Evolutionary conservation across 352 stramenopile species (phyloP), one percentile per base, ranked within the genome.

Genomic region (Pythium myriotylum): DNA sequence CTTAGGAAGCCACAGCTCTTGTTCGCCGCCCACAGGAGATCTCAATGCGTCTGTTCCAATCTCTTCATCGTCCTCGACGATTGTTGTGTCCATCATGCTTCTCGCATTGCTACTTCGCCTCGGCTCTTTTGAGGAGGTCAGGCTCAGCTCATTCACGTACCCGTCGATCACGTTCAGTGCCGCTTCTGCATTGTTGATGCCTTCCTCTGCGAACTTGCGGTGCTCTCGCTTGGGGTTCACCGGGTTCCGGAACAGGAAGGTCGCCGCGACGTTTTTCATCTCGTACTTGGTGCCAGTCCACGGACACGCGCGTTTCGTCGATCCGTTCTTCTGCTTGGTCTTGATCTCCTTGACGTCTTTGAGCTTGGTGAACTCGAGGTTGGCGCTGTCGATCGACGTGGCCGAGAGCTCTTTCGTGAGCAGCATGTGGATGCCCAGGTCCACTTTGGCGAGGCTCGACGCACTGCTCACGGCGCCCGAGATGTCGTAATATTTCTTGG

Each of bases 211-310:
- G 16, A 78, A 51, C n/a, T 87, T 56, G n/a, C 74, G 77, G 0
- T 84, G 58, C 54, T 81, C 74, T 0, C 83, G 76, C 19, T 78
- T 48, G 0, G 75, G 74, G 14, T 87, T 87, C 24, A 86, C 70
- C 12, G 77, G 63, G 0, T 74, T 76, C 13, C 83, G 72, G 32
- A 90, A 88, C 26, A 84, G 65, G 13, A 82, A 79, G 23, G 79
- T 59, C 40, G 86, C 77, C 0, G 71, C 67, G 26, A 92, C 81
- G 46, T 90, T 86, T 51, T 84, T 74, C 77, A 92, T 92, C 46
- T 78, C 78, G 74, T 92, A 92, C 35, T 82, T 89, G 24, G 73
- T 83, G 48, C 82, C 82, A 4, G 77, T 70, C 80, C 80, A 92
- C 14, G 78, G 77, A 67, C 74, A 88, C 17, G 54, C 70, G 10